These are phyloP conservation scores for Oxytropis ochrocephala DNA, from an alignment of 306 rosid genomes.

Conservation along the genomic window DNA sequence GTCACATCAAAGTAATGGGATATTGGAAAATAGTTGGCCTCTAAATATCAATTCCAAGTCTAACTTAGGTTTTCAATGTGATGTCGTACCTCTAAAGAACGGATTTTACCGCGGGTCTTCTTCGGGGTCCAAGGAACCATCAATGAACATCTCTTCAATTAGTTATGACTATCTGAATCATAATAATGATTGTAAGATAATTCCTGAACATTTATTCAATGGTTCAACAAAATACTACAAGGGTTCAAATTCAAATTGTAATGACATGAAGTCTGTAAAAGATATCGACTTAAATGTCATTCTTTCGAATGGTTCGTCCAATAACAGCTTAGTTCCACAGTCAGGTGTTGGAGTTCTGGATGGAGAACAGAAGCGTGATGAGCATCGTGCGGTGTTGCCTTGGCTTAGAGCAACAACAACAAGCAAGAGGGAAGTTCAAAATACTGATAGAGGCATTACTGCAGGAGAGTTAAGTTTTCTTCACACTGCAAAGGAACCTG, in stretches of 20 bases:
- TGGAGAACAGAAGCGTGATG: slow-evolving; percentile 45
- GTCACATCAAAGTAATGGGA: slow-evolving; percentile 52
- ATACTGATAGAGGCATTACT: slow-evolving; percentile 27
- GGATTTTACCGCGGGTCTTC: slow-evolving; percentile 58
- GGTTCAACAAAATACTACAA: slow-evolving; percentile 31
- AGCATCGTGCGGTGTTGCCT: slow-evolving; percentile 45
- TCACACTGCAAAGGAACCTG: slow-evolving; percentile 38
- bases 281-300: slow-evolving; percentile 64
- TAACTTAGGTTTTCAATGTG: slow-evolving; percentile 41
- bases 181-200: slow-evolving; percentile 34
- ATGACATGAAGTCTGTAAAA: slow-evolving; percentile 44
- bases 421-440: slow-evolving; percentile 43
- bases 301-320: slow-evolving; percentile 49
- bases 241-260: slow-evolving; percentile 47
- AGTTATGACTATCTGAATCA: slow-evolving; percentile 48
- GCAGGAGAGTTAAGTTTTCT: slow-evolving; percentile 34
- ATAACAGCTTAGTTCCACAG: slow-evolving; percentile 26
- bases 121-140: slow-evolving; percentile 57
- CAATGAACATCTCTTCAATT: slow-evolving; percentile 41
- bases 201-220: slow-evolving; percentile 34
- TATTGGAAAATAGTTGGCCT: slow-evolving; percentile 57
- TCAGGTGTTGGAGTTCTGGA: slow-evolving; percentile 30
- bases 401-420: slow-evolving; percentile 59
- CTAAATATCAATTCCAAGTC: slow-evolving; percentile 47
- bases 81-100: slow-evolving; percentile 39